Evolutionary conservation across 2,329 filamentous ascomycete species (phyloP).

Genomic region (Diaporthe citrichinensis): DNA sequence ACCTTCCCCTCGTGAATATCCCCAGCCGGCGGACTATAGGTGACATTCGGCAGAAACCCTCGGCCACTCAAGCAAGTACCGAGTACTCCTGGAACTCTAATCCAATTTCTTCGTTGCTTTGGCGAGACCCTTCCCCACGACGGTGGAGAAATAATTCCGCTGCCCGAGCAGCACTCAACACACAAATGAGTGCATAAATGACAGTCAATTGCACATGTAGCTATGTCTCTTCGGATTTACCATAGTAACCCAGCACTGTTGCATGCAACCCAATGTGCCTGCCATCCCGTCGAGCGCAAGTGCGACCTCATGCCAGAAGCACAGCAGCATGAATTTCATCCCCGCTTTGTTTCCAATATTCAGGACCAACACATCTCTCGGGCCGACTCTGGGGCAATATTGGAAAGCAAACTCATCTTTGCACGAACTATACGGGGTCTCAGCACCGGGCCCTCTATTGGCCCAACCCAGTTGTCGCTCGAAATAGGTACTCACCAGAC

Average conservation of each 20-base stretch:
- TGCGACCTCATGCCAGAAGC: neutral
- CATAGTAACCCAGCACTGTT: neutral
- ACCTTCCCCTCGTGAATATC: neutral
- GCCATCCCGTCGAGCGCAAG: slow-evolving; percentile 19
- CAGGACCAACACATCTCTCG: neutral
- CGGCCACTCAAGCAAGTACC: slow-evolving; percentile 19
- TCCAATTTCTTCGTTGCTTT: neutral
- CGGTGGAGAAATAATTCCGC: neutral
- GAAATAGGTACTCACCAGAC: neutral
- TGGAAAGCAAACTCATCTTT: slow-evolving; percentile 4
- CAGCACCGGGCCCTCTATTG: neutral
- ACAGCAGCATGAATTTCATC: slow-evolving; percentile 25
- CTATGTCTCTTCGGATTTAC: neutral
- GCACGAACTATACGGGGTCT: slow-evolving; percentile 13
- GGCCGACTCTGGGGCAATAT: neutral
- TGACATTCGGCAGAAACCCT: slow-evolving; percentile 31
- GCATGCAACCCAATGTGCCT: slow-evolving; percentile 9
- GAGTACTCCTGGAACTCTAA: neutral
- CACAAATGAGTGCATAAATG: neutral
- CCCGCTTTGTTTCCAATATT: slow-evolving; percentile 11
- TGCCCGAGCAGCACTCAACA: neutral
- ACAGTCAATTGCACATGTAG: neutral
- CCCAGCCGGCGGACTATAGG: neutral
- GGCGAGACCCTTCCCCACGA: neutral
- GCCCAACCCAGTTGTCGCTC: neutral